Conservation (phyloP, 2,329 filamentous ascomycete genomes). For the Hortaea werneckii region DNA sequence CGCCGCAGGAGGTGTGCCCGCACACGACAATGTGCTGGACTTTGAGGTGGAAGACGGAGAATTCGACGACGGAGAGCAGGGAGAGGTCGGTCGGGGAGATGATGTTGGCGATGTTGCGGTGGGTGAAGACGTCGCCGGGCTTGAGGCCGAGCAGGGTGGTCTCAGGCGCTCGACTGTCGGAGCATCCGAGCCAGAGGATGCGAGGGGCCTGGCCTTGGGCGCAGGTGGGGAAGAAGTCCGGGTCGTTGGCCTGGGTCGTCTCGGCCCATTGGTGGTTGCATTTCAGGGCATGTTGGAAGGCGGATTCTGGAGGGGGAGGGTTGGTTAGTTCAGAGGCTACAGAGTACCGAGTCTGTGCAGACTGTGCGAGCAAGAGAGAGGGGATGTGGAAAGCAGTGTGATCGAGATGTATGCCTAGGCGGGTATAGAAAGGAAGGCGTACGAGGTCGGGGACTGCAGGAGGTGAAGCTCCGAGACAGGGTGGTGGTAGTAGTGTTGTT, state of each 20-base stretch:
- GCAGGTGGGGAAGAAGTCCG: slow-evolving; percentile 59
- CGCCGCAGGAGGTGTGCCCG: slow-evolving; percentile 52
- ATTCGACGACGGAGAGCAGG: slow-evolving; percentile 66
- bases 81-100: slow-evolving; percentile 65
- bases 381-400: neutral
- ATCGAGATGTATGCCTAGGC: neutral
- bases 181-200: slow-evolving; percentile 77
- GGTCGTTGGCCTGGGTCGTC: slow-evolving; percentile 54
- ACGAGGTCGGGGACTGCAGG: neutral
- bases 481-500: no score
- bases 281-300: slow-evolving; percentile 44
- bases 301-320: slow-evolving; percentile 9
- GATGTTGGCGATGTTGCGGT: slow-evolving; percentile 86
- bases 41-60: slow-evolving; percentile 61
- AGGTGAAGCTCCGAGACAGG: neutral
- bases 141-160: slow-evolving; percentile 68
- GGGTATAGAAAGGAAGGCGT: neutral
- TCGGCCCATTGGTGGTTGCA: slow-evolving; percentile 63
- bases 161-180: slow-evolving; percentile 75
- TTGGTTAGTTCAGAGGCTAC: neutral
- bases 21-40: slow-evolving; percentile 54
- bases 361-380: neutral
- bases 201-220: slow-evolving; percentile 56
- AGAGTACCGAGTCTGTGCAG: neutral
- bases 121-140: slow-evolving; percentile 77